Evolutionary conservation across 495 filamentous ascomycete species (phyloP), one percentile per base, ranked within the genome.

Genomic region (Hypoxylon trugodes): DNA sequence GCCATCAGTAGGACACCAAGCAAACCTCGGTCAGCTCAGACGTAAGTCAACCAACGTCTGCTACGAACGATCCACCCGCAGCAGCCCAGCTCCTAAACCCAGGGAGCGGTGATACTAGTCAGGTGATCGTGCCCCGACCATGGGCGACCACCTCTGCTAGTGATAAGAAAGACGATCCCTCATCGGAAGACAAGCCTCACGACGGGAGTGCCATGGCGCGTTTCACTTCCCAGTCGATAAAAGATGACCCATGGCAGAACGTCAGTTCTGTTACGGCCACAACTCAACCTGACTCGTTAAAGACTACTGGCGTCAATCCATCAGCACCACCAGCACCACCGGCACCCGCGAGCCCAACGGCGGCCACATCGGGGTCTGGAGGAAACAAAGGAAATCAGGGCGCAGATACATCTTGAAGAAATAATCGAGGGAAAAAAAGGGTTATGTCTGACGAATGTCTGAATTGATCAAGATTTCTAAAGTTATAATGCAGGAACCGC

Each of bases 401-500:
- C n/a, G 16, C 10, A n/a, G 22, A 21, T 26, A 13, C 4, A 26
- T n/a, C n/a, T n/a, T n/a, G n/a, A 30, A 24, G 12, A 19, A 40
- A 21, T n/a, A 22, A 45, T n/a, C 24, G 18, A 18, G 46, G 16
- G 6, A 24, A 30, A 33, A 15, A 47, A 15, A 22, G n/a, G 22
- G 21, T n/a, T 38, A 16, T 0, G 7, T 22, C 19, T 25, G 21
- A 41, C 6, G 12, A 2, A 10, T 18, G 12, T 18, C 43, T 54
- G 26, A 18, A 35, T 48, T 52, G 15, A 50, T 28, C 4, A 15
- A 52, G 25, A 19, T 6, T 35, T 49, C 19, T 36, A 49, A 37
- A 28, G 57, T 70, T 70, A 83, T 71, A 89, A 81, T 5, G 81
- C 84, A 19, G 82, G 73, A 35, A 86, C 75, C 12, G 90, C 90